Evolutionary conservation across 2,329 filamentous ascomycete genomes (phyloP).

Genomic region (Talaromyces sp.): DNA sequence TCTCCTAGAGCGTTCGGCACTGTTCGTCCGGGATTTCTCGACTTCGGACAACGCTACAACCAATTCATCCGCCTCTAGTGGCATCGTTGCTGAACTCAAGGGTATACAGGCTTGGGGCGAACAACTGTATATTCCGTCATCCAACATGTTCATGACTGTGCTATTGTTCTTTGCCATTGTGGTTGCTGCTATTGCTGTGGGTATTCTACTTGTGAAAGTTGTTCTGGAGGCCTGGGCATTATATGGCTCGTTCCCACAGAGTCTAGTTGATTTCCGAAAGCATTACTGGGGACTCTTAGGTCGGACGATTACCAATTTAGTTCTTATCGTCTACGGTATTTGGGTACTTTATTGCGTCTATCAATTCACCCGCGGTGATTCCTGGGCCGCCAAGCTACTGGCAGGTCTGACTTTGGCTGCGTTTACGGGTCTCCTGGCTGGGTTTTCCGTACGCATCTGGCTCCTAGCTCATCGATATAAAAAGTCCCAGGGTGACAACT

Average conservation of each 20-base stretch:
- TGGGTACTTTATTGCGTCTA: constrained; percentile 97
- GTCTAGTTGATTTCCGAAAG: constrained; percentile 79
- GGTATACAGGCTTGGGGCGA: constrained; percentile 83
- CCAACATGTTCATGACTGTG: constrained; percentile 95
- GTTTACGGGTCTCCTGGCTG: constrained; percentile 77
- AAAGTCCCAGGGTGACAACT: constrained; percentile 68
- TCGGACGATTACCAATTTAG: constrained; percentile 82
- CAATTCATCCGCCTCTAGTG: constrained; percentile 34
- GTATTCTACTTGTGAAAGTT: constrained; percentile 85
- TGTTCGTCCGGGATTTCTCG: constrained; percentile 53
- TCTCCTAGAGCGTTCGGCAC: constrained; percentile 41
- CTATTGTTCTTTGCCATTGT: constrained; percentile 84
- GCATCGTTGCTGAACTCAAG: constrained; percentile 57
- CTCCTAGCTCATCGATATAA: constrained; percentile 70
- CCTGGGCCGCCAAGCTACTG: constrained; percentile 83
- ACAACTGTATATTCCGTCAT: constrained; percentile 76
- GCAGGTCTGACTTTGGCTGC: constrained; percentile 75
- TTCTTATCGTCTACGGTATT: constrained; percentile 86
- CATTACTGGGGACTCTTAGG: constrained; percentile 94
- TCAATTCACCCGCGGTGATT: constrained; percentile 90
- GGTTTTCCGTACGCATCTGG: constrained; percentile 83
- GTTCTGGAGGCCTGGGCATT: constrained; percentile 87
- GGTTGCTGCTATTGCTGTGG: constrained; percentile 76
- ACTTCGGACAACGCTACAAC: constrained; percentile 43
- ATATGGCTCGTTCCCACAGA: constrained; percentile 80